A percentile compares a stretch with the other conserved stretches of the same genome.
These are phyloP conservation scores for Artemisia tridentata DNA, from an alignment of 129 eudicot species.

Conservation along the genomic window DNA sequence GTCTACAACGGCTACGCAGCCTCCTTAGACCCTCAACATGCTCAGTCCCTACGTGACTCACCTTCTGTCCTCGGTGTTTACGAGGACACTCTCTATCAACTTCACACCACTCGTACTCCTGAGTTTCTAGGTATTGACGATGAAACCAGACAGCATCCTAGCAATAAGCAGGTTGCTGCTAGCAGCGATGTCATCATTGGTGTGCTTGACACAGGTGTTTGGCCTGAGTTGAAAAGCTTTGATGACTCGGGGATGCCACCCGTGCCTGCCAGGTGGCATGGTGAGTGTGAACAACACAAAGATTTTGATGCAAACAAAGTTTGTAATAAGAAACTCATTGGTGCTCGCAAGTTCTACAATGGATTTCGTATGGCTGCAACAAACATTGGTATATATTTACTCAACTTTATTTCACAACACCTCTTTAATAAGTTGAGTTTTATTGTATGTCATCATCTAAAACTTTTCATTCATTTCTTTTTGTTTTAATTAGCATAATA, in stretches of 20 bases:
- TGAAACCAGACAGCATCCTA: slow-evolving; percentile 28
- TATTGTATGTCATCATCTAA: too few relatives aligned
- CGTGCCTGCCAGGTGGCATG: slow-evolving; percentile 59
- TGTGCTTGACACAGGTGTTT: slow-evolving; percentile 72
- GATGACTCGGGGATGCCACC: slow-evolving; percentile 49
- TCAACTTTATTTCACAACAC: too few relatives aligned
- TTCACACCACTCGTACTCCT: slow-evolving; percentile 84
- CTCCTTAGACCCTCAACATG: slow-evolving; percentile 40
- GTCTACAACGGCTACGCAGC: slow-evolving; percentile 77
- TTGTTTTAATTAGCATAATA: too few relatives aligned
- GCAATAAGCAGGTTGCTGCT: slow-evolving; percentile 16
- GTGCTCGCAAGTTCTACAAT: slow-evolving; percentile 53
- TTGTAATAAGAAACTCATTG: slow-evolving; percentile 71
- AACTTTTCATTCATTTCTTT: too few relatives aligned
- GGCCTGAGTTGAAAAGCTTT: slow-evolving; percentile 67
- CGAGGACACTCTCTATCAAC: slow-evolving; percentile 50
- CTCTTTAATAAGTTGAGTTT: too few relatives aligned
- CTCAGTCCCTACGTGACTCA: slow-evolving; percentile 34
- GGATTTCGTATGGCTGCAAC: slow-evolving; percentile 49
- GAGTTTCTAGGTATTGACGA: slow-evolving; percentile 56
- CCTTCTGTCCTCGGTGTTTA: slow-evolving; percentile 52
- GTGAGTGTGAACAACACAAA: slow-evolving; percentile 44
- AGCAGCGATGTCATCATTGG: slow-evolving; percentile 62
- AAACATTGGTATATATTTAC: too few relatives aligned
- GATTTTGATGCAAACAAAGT: slow-evolving; percentile 32